Base-by-base conservation (phyloP, 176 grass and related monocot species). In the Eleusine coracana region DNA sequence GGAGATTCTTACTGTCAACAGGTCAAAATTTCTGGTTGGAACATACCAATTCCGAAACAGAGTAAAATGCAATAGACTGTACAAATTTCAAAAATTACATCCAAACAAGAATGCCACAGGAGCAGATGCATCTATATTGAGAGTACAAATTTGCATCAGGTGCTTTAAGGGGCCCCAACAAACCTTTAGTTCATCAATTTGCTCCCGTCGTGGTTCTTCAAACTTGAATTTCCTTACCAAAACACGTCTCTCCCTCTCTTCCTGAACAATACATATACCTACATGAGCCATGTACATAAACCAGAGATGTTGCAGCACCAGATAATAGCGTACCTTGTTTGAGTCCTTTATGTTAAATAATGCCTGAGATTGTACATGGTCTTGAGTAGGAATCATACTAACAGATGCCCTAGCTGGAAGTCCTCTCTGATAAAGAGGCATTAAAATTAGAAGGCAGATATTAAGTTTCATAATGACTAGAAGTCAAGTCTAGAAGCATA, bases 341-440 rank as follows among this genome's bases (percentile, higher is more conserved):
- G 97, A 99, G 83, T 99, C 97, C 74, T 87, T 99, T 63, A 96
- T 89, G 80, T 94, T 99, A 89, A 99, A 99, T 77, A 96, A 87
- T 45, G 91, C 83, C 59, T 99, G 97, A 69, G 91, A 94, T 21
- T 99, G 97, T 61, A 65, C 34, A 20, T 87, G 74, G 76, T 99
- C 97, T 85, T 96, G 97, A 80, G 89, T 77, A 81, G 93, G 90
- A 48, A 88, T 77, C 82, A 87, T 84, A 77, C 73, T 51, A 74
- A 85, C 84, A n/a, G 93, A 99, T 28, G 83, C 78, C 84, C 96
- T 96, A 66, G 83, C 55, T 46, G 96, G 89, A 88, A 84, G 80
- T 83, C 89, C 89, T 89, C 86, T 97, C 90, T 94, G 78, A 69
- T 20, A 88, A 80, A 17, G 56, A 10, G 78, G 17, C 18, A 62